Evolutionary conservation across 1,284 basidiomycete genomes (phyloP).

Genomic region (Salmacisia buchloeana): DNA sequence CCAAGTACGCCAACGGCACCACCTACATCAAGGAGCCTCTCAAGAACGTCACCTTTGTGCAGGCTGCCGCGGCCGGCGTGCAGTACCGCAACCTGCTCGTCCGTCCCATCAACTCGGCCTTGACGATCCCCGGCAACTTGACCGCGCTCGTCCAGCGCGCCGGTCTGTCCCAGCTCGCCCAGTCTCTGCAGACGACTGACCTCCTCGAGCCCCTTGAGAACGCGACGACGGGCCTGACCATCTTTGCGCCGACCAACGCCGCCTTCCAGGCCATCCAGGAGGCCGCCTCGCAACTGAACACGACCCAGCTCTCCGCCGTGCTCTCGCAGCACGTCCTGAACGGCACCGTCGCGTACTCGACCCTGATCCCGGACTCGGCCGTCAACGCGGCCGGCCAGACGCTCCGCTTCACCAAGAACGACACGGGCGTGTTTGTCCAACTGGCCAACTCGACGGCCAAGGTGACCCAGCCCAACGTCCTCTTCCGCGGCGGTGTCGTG

Average conservation of each 20-base stretch:
- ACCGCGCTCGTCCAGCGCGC: constrained; percentile 15
- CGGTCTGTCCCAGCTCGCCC: constrained; percentile 1
- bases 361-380: constrained; percentile 24
- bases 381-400: not conserved
- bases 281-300: constrained; percentile 55
- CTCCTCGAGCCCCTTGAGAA: constrained; percentile 3
- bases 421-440: constrained; percentile 59
- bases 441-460: constrained; percentile 58
- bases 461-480: constrained; percentile 63
- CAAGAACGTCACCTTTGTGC: constrained; percentile 28
- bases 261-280: constrained; percentile 52
- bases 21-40: constrained; percentile 59
- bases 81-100: constrained; percentile 53
- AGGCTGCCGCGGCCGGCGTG: constrained; percentile 51
- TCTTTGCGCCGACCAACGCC: constrained; percentile 61
- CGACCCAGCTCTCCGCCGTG: constrained; percentile 56
- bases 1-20: constrained; percentile 54
- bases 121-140: constrained; percentile 50
- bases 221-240: constrained; percentile 59
- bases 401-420: constrained; percentile 1
- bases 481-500: constrained; percentile 67
- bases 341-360: constrained; percentile 65
- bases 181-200: not conserved
- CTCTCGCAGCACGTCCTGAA: constrained; percentile 60
- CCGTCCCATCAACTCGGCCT: constrained; percentile 53